A percentile compares a stretch with the other conserved stretches of the same genome.
These are phyloP conservation scores for Cerrena zonata DNA, from an alignment of 1,284 basidiomycete species.

Conservation along the genomic window DNA sequence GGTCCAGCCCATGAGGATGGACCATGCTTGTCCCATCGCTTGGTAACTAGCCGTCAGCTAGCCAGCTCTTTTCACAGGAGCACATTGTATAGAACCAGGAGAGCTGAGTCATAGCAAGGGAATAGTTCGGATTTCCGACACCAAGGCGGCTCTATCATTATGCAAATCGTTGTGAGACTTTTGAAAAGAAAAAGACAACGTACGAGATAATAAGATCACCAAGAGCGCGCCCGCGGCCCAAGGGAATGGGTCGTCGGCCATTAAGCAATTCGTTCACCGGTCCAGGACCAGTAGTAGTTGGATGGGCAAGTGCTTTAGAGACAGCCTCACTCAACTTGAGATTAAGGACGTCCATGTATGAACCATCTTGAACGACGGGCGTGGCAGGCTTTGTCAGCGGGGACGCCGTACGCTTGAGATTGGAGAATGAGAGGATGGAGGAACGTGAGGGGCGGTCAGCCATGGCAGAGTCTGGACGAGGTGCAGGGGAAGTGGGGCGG, in stretches of 20 bases:
- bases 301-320: conserved; percentile 66
- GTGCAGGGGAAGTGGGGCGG: conserved; percentile 55
- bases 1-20: too few species aligned
- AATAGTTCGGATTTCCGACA: too few species aligned
- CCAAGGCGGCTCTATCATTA: too few species aligned
- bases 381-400: conserved; percentile 33
- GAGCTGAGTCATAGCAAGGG: too few species aligned
- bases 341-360: conserved; percentile 68
- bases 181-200: conserved; percentile 25
- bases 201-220: conserved; percentile 66
- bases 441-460: conserved; percentile 44
- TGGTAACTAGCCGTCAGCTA: too few species aligned
- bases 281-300: conserved; percentile 40
- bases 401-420: conserved; percentile 32
- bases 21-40: too few species aligned
- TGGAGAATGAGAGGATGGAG: conserved; percentile 53
- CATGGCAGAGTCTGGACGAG: conserved; percentile 37
- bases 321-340: conserved; percentile 75
- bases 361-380: conserved; percentile 65
- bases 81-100: too few species aligned
- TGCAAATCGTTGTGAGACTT: too few species aligned
- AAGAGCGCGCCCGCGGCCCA: conserved; percentile 59
- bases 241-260: conserved; percentile 64
- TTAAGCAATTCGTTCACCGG: conserved; percentile 44
- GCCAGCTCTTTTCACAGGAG: too few species aligned